Conservation (phyloP, 495 filamentous ascomycete genomes). For the Aspergillus ostianus region DNA sequence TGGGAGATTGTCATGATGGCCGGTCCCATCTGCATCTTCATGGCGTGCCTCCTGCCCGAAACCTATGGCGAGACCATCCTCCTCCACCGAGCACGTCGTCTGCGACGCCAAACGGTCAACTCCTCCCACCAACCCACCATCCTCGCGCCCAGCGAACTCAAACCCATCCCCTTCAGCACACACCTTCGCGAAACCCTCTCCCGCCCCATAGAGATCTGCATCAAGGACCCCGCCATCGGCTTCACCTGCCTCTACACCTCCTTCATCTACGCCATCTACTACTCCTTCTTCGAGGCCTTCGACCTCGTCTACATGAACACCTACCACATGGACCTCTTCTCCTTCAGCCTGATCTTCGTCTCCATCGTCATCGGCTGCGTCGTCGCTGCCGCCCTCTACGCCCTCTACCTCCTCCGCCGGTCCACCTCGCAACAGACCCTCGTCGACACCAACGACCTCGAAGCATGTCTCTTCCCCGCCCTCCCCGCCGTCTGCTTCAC, state of each 20-base stretch:
- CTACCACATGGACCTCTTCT: slow-evolving; percentile 45
- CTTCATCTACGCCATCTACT: slow-evolving; percentile 33
- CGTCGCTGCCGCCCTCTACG: slow-evolving; percentile 41
- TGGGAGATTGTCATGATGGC: slow-evolving; percentile 47
- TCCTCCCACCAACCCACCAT: slow-evolving; percentile 33
- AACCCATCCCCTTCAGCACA: slow-evolving; percentile 20
- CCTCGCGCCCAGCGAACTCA: slow-evolving; percentile 18
- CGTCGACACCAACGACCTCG: slow-evolving; percentile 31
- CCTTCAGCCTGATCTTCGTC: slow-evolving; percentile 48
- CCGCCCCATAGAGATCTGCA: slow-evolving; percentile 10
- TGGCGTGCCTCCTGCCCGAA: slow-evolving; percentile 55
- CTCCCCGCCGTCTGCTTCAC: slow-evolving; percentile 42
- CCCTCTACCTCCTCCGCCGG: slow-evolving; percentile 18
- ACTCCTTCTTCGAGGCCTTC: slow-evolving; percentile 54
- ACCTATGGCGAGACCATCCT: slow-evolving; percentile 56
- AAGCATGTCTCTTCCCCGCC: slow-evolving; percentile 35
- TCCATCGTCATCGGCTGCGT: slow-evolving; percentile 45
- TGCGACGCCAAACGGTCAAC: slow-evolving; percentile 34
- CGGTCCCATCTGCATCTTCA: slow-evolving; percentile 41
- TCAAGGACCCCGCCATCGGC: slow-evolving; percentile 14
- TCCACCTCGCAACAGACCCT: slow-evolving; percentile 21
- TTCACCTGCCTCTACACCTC: slow-evolving; percentile 17
- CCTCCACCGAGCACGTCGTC: slow-evolving; percentile 48
- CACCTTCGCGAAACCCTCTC: slow-evolving; percentile 14
- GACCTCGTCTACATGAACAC: slow-evolving; percentile 48